Evolutionary conservation across 1,284 basidiomycete genomes (phyloP).

Genomic region (Trichosporon coremiiforme): DNA sequence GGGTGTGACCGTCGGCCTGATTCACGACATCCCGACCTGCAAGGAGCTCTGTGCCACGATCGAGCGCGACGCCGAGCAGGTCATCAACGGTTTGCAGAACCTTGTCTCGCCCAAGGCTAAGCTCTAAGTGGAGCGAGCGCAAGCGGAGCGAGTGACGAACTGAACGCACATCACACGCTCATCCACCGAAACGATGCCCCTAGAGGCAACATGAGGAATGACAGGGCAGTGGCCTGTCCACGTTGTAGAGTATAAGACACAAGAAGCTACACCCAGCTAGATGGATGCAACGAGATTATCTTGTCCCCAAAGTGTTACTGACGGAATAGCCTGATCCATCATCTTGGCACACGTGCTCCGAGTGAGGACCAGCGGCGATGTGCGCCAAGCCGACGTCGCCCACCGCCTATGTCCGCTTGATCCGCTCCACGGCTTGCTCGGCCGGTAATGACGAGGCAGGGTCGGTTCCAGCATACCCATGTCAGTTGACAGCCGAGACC

Average conservation of each 20-base stretch:
- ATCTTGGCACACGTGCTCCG: not conserved
- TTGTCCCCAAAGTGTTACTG: not conserved
- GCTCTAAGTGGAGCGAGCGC: conserved; percentile 28
- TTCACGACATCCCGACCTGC: conserved; percentile 84
- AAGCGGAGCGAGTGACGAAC: not conserved
- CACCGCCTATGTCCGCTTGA: not conserved
- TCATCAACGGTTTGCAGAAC: conserved; percentile 62
- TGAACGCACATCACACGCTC: no score
- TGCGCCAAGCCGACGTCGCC: not conserved
- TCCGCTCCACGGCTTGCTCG: not conserved
- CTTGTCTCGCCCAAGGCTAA: conserved; percentile 37
- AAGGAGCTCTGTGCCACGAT: conserved; percentile 70
- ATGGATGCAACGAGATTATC: conserved; percentile 3
- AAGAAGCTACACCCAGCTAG: not conserved
- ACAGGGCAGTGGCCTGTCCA: not conserved
- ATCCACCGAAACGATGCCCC: no score
- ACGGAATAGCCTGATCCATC: no score
- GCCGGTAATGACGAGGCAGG: no score
- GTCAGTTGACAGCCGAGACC: no score
- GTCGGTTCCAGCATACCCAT: not conserved
- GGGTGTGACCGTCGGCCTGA: conserved; percentile 77
- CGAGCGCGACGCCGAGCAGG: conserved; percentile 74
- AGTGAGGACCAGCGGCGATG: no score
- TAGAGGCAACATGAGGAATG: not conserved
- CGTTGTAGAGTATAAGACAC: not conserved